Evolutionary conservation across 1,284 basidiomycete species (phyloP).

Genomic region (Leccinum insolens): DNA sequence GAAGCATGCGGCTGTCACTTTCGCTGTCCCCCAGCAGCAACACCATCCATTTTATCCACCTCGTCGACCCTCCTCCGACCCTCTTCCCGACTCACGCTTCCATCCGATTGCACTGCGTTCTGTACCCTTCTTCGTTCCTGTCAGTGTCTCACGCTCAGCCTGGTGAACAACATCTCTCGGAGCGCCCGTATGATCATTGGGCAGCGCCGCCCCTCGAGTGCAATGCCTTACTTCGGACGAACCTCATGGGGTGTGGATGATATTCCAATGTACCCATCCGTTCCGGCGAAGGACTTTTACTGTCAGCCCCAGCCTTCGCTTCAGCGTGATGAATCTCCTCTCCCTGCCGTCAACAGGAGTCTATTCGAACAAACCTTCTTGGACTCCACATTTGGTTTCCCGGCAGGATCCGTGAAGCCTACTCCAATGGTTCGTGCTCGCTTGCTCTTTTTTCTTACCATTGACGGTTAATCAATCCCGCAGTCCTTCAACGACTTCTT

Average conservation of each 20-base stretch:
- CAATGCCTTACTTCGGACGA: slow-evolving; percentile 29
- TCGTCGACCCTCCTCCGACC: too few species aligned
- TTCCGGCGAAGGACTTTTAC: slow-evolving; percentile 13
- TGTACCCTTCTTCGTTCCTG: too few species aligned
- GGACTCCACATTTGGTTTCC: slow-evolving; percentile 31
- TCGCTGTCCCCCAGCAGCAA: too few species aligned
- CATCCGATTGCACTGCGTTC: too few species aligned
- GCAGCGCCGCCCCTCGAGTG: slow-evolving; percentile 36
- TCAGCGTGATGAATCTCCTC: slow-evolving; percentile 45
- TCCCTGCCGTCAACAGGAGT: slow-evolving; percentile 53
- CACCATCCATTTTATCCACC: too few species aligned
- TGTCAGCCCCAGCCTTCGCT: slow-evolving; percentile 25
- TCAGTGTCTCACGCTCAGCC: slow-evolving; percentile 35
- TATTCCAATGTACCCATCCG: slow-evolving; percentile 14
- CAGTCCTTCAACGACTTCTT: slow-evolving; percentile 32
- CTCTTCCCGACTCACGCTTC: too few species aligned
- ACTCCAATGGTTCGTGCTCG: too few species aligned
- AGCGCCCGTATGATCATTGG: slow-evolving; percentile 40
- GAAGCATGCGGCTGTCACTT: too few species aligned
- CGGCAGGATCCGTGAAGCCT: slow-evolving; percentile 13
- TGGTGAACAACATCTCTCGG: slow-evolving; percentile 26
- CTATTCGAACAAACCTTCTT: slow-evolving; percentile 52
- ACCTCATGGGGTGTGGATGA: slow-evolving; percentile 31
- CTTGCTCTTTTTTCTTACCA: background rate
- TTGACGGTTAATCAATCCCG: background rate